These are phyloP conservation scores for Glarea lozoyensis DNA, from an alignment of 495 filamentous ascomycete genomes.

Conservation along the genomic window DNA sequence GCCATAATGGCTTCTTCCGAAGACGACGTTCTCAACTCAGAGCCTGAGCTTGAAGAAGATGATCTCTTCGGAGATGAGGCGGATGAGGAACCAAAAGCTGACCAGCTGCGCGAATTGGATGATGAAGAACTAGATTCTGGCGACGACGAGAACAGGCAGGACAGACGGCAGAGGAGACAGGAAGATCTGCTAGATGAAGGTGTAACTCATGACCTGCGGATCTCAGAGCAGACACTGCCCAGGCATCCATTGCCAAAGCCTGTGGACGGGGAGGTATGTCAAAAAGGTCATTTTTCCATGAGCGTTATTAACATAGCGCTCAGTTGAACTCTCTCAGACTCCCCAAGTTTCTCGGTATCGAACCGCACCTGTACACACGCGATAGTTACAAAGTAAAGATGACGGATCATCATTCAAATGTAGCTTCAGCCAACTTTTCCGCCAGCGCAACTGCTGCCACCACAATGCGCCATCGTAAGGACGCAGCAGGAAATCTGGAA, in stretches of 20 bases:
- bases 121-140: slow-evolving; percentile 77
- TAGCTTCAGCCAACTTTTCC: slow-evolving; percentile 27
- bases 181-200: slow-evolving; percentile 32
- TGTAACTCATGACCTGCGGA: slow-evolving; percentile 39
- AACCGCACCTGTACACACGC: slow-evolving; percentile 63
- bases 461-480: slow-evolving; percentile 30
- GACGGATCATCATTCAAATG: slow-evolving; percentile 33
- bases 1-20: slow-evolving; percentile 44
- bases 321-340: slow-evolving; percentile 74
- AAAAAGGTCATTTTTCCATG: not conserved
- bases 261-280: slow-evolving; percentile 54
- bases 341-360: slow-evolving; percentile 69
- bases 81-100: slow-evolving; percentile 18
- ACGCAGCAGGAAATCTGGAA: slow-evolving; percentile 17
- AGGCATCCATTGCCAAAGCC: slow-evolving; percentile 61
- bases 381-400: slow-evolving; percentile 58
- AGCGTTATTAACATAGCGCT: not conserved
- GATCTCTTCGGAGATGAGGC: slow-evolving; percentile 60
- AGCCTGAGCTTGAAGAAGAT: slow-evolving; percentile 36
- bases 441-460: slow-evolving; percentile 56
- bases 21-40: slow-evolving; percentile 25
- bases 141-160: slow-evolving; percentile 46
- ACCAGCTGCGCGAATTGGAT: slow-evolving; percentile 32
- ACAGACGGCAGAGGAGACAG: slow-evolving; percentile 29
- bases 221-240: slow-evolving; percentile 51